Base-by-base conservation (phyloP, 306 rosid species). In the Quercus cerris region DNA sequence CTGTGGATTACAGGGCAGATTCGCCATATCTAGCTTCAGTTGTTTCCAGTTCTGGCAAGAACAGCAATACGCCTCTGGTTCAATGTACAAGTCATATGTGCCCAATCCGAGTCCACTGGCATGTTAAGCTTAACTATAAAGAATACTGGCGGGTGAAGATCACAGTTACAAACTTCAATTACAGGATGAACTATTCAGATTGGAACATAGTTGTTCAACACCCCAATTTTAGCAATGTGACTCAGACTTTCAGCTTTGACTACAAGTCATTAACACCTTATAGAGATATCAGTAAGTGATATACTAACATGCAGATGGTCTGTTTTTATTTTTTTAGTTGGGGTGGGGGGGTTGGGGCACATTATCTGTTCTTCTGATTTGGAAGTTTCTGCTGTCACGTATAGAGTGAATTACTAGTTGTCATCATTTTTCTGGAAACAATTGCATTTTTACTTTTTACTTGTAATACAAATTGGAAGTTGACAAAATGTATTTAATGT, bases 101-200 rank as follows among this genome's bases (percentile, higher is more conserved):
- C 76, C 98, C 98, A 1, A 84, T 92, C 49, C 89, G 97, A 80
- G 82, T 94, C 81, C 98, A 94, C 84, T 94, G 98, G 98, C 97
- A 94, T 15, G 81, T 94, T 61, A 94, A 94, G 81, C 70, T 86
- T 30, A 92, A 91, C 85, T 94, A 94, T 90, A 80, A 84, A 82
- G 89, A 90, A 77, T 94, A 94, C 56, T 94, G 97, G 97, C 91
- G 97, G 0, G 98, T 87, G 75, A 94, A 94, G 88, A 77, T 94
- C 78, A 91, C 97, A 3, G 38, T 94, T 73, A 90, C 95, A 77
- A 94, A 94, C 84, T 94, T 94, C 85, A 91, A 94, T 78, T 88
- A 91, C 85, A 61, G 84, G 82, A 87, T 83, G 93, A 94, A 94
- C 67, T 93, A 92, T 77, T 79, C 98, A 2, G 80, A 88, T 20